phyloP scores from a whole-genome alignment of 2,329 filamentous ascomycete genomes.

The Teratosphaeriaceae sp. region DNA sequence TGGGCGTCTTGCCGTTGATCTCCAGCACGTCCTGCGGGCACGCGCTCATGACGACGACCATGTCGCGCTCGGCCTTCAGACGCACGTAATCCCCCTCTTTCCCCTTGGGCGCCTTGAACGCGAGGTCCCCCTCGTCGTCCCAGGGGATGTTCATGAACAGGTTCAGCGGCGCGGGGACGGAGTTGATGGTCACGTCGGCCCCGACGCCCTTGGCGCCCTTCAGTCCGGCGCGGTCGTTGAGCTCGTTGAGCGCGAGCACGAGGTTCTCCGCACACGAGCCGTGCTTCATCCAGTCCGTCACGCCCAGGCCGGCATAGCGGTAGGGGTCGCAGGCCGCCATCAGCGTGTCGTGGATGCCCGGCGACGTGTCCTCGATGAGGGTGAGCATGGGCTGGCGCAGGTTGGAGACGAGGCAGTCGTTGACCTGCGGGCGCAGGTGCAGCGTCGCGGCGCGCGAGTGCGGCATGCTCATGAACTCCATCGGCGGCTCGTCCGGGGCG shows the following conservation, averaged over 20 bases:
- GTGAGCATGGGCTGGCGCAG: constrained; percentile 41
- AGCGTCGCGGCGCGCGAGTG: constrained; percentile 38
- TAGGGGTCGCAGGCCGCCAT: constrained; percentile 43
- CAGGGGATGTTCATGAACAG: constrained; percentile 45
- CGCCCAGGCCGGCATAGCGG: constrained; percentile 36
- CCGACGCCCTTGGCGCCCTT: constrained; percentile 41
- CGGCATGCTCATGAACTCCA: constrained; percentile 43
- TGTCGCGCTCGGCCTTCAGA: constrained; percentile 38
- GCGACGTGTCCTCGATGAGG: constrained; percentile 38
- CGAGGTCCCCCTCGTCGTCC: constrained; percentile 34
- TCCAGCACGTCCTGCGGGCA: constrained; percentile 40
- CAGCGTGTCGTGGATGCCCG: constrained; percentile 41
- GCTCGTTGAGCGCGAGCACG: constrained; percentile 41
- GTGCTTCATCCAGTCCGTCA: constrained; percentile 40
- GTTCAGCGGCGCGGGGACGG: constrained; percentile 40
- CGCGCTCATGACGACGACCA: constrained; percentile 42
- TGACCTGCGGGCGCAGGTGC: constrained; percentile 35
- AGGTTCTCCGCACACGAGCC: constrained; percentile 44
- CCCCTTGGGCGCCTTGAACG: constrained; percentile 35
- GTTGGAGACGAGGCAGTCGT: constrained; percentile 40
- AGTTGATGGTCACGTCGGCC: constrained; percentile 43
- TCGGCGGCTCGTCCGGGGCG: constrained; percentile 29
- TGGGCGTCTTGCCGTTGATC: constrained; percentile 36
- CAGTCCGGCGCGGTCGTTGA: constrained; percentile 41
- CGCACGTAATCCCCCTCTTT: constrained; percentile 39